Base-by-base conservation (phyloP, 352 stramenopile genomes). In the Plasmopara viticola region DNA sequence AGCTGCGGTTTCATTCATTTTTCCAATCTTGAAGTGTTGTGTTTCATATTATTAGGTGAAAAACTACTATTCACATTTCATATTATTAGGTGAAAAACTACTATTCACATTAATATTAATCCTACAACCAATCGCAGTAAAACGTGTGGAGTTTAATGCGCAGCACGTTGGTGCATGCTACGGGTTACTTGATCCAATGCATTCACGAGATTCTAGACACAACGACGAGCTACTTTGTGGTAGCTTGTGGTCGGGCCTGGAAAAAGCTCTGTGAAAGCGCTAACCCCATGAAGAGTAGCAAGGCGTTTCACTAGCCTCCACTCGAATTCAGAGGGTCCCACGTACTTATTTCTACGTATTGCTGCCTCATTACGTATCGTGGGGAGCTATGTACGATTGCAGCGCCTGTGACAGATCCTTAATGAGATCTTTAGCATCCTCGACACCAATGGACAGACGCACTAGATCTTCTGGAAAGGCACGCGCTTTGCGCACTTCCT, bases 391-490 rank as follows among this genome's bases (percentile, higher is more conserved):
- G 62, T 83, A 93, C 53, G 74, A 83, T 64, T 90, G 79, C 51
- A 98, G 78, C 13, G 93, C 94, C 51, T 84, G 68, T 35, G 89
- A 82, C 9, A 98, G 78, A 72, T 98, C 94, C 40, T 87, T 81
- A 49, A 98, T 95, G 40, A 99, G 75, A 72, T 99, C 95, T 48
- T 87, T 85, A 29, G 78, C 72, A 62, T 95, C 88, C 69, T 98
- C 95, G 42, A 98, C 90, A 37, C 95, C 95, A 46, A 98, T 94
- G 15, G 84, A 96, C 6, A 98, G 67, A 44, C 94, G 85, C 58
- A 98, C 87, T 28, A 98, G 67, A 53, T 93, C 86, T 63, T 98
- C 93, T 33, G 92, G 87, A 62, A 99, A 95, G 10, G 90, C 81
- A 7, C 95, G 72, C 29, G 78, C 72, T 56, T 90, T 86, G 49